Percentiles rank a stretch among this genome's conserved stretches.
phyloP scores from a whole-genome alignment of 2,329 filamentous ascomycete genomes.

The Aspergillus persii region DNA sequence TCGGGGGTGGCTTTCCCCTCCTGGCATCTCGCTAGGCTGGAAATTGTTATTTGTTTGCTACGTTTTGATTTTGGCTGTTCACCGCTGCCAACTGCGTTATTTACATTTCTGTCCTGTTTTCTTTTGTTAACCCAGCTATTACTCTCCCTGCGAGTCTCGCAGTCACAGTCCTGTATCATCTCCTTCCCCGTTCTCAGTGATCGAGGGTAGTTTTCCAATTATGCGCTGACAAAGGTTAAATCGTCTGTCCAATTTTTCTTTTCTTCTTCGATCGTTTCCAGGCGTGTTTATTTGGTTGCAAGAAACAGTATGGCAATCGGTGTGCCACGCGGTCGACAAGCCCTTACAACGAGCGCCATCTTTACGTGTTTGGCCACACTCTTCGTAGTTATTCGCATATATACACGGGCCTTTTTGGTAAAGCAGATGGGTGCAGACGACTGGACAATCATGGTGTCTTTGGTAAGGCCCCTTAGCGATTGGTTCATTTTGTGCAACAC shows the following conservation, averaged over 20 bases:
- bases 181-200: too few species aligned
- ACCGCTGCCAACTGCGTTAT: neutral
- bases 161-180: too few species aligned
- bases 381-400: constrained; percentile 41
- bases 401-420: constrained; percentile 35
- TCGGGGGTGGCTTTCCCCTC: too few species aligned
- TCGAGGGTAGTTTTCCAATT: too few species aligned
- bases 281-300: neutral
- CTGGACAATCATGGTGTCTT: constrained; percentile 36
- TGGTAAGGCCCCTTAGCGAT: constrained; percentile 19
- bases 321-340: constrained; percentile 24
- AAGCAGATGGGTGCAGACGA: constrained; percentile 38
- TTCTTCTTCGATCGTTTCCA: neutral
- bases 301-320: constrained; percentile 24
- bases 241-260: neutral
- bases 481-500: neutral
- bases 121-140: too few species aligned
- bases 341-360: constrained; percentile 28
- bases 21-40: neutral
- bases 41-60: neutral
- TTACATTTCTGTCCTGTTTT: neutral
- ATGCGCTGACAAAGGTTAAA: neutral
- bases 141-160: too few species aligned
- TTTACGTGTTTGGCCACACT: constrained; percentile 32
- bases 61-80: neutral